Evolutionary conservation across 2,329 filamentous ascomycete species (phyloP).

Genomic region (Eutypa lata): DNA sequence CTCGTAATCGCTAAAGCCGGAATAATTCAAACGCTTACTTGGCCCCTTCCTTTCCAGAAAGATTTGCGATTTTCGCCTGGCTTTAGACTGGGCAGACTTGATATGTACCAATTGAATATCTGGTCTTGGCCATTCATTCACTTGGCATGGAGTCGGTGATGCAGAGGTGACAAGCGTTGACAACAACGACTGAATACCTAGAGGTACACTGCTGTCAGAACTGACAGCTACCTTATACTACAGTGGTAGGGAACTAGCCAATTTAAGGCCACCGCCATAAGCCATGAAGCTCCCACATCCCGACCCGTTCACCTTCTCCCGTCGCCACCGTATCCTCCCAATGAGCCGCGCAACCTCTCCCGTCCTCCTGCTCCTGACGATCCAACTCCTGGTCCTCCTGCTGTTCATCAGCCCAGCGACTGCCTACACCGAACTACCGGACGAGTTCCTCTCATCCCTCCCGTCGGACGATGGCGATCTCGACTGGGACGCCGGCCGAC

Average conservation of each 20-base stretch:
- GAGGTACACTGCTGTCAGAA: not conserved
- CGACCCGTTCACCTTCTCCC: not conserved
- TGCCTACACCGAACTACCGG: constrained; percentile 51
- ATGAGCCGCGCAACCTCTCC: too few relatives aligned
- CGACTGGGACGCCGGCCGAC: constrained; percentile 67
- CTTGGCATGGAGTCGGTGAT: not conserved
- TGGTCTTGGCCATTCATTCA: too few relatives aligned
- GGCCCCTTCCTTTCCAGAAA: not conserved
- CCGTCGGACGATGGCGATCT: constrained; percentile 65
- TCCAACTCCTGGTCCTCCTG: constrained; percentile 8
- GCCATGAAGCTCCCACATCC: not conserved
- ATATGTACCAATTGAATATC: not conserved
- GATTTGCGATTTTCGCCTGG: not conserved
- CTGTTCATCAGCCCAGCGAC: constrained; percentile 21
- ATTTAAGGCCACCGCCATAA: too few relatives aligned
- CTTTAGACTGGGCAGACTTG: not conserved
- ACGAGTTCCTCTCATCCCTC: constrained; percentile 61
- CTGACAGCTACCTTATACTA: not conserved
- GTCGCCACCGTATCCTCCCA: not conserved
- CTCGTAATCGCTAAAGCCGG: not conserved
- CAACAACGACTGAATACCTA: too few relatives aligned
- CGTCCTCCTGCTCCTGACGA: constrained; percentile 14
- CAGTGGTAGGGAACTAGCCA: not conserved
- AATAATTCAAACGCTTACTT: too few relatives aligned
- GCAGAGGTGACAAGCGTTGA: not conserved